Base-by-base conservation (phyloP, 495 filamentous ascomycete genomes). In the Trichoderma asperelloides region DNA sequence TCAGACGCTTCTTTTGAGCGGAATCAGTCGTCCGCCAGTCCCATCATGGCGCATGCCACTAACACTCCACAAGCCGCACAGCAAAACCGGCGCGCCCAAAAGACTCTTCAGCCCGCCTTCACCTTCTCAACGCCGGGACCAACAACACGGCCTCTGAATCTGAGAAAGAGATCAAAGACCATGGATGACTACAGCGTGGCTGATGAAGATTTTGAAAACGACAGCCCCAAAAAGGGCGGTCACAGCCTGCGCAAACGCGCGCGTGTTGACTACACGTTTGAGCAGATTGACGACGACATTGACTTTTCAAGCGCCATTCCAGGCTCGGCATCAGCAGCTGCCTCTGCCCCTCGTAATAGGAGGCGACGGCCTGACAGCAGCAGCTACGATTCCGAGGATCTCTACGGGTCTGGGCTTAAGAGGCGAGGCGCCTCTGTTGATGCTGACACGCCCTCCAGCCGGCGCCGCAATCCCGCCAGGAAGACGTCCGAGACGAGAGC, bases 231-330 rank as follows among this genome's bases (percentile, higher is more conserved):
- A 65, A 76, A 76, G 65, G 80, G 80, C 41, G 81, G 81, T n/a
- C 81, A 81, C 68, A 80, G 78, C 0, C 74, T 83, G 7, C 72
- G 81, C 68, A 82, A 78, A 70, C 76, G 81, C 25, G 69, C 77
- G 23, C 78, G 77, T 39, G 72, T 82, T 23, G 78, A 83, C 62
- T 83, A 82, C 70, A 77, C 76, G 12, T 76, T 79, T 37, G 78
- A 79, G 63, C 74, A 77, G 28, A 72, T 77, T 30, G 79, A 81
- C 23, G 78, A 80, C 13, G 68, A 74, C 13, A 39, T 65, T 3
- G 64, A 69, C 11, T 40, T 67, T 12, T 40, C 66, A 21, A 33
- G 25, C 67, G 63, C 68, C 15, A 33, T 62, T n/a, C 2, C 49
- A 39, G 67, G 69, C 12, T n/a, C 47, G 3, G 40, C 45, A 2